Evolutionary conservation across 1,284 basidiomycete species (phyloP), one percentile per base, ranked within the genome.

Genomic region (Hemileia vastatrix): DNA sequence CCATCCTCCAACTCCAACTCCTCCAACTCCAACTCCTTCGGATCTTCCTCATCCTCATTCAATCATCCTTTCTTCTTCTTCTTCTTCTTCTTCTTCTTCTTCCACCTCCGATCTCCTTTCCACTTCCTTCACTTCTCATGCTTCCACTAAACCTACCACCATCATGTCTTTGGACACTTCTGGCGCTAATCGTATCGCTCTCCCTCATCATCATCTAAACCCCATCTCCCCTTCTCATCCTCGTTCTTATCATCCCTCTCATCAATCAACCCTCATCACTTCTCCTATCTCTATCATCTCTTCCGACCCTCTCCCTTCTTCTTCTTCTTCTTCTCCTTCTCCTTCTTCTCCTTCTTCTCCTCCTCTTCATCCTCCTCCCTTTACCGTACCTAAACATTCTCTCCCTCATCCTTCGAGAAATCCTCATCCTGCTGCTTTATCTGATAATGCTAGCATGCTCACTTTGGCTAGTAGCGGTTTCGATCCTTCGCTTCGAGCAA

Each of bases 121-220:
- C n/a, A n/a, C n/a, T n/a, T n/a, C n/a, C n/a, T n/a, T n/a, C 47
- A 19, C n/a, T 4, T 63, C 60, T 1, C 21, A 55, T 6, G 60
- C 60, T 27, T 63, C 60, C 13, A 63, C 60, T 32, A 63, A 63
- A 51, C 60, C 60, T 13, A 63, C 60, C 11, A 63, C 60, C 31
- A 54, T 63, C 19, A 48, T 63, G 23, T 63, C 60, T 13, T 23
- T 63, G 15, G 60, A 63, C 8, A 45, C 27, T 3, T 27, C 45
- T 21, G 48, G 48, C 4, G 48, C 45, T 8, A 63, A 63, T 51
- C 53, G 60, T 13, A 63, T 63, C 52, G 60, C 60, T 6, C 60
- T 54, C 18, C 31, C 54, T 4, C 15, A 2, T 23, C 32, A 6
- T 43, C 32, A 19, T 24, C 6, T 1, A 13, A 55, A 21, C 54